These are phyloP conservation scores for Salix purpurea DNA, from an alignment of 345 rosid species.

Conservation along the genomic window DNA sequence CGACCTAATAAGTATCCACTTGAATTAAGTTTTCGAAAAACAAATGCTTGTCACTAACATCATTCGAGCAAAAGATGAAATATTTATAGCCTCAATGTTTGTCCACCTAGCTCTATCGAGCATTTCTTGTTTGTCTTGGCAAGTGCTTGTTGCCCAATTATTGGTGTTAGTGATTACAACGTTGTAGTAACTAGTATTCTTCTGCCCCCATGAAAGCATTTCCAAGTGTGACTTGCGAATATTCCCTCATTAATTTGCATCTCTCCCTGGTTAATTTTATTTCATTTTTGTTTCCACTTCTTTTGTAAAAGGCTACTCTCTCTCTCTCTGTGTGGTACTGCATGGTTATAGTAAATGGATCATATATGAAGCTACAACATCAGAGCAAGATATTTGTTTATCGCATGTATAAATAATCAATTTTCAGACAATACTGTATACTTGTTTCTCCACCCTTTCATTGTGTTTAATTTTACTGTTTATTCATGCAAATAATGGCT, in stretches of 20 bases:
- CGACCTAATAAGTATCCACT: slow-evolving; percentile 17
- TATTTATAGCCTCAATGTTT: slow-evolving; percentile 4
- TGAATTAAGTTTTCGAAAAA: slow-evolving; percentile 14
- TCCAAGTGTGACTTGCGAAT: background rate
- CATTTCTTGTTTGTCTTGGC: slow-evolving; percentile 20
- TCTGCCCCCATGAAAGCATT: background rate
- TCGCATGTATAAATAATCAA: too few species aligned
- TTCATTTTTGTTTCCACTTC: too few species aligned
- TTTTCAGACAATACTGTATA: too few species aligned
- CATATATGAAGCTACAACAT: too few species aligned
- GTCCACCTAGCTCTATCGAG: too few species aligned
- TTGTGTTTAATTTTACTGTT: background rate
- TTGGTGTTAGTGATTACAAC: slow-evolving; percentile 34
- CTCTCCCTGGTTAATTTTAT: background rate
- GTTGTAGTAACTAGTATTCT: background rate
- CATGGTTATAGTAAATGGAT: too few species aligned
- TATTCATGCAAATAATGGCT: background rate
- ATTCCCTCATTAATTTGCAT: background rate
- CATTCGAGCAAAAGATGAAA: background rate
- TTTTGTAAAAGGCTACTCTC: too few species aligned
- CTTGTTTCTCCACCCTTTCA: background rate
- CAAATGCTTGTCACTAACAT: slow-evolving; percentile 5
- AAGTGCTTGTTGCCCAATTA: slow-evolving; percentile 48
- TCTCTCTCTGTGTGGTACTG: background rate
- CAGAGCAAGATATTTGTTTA: too few species aligned